These are phyloP conservation scores for Populus tremula DNA, from an alignment of 345 rosid genomes.

Conservation along the genomic window DNA sequence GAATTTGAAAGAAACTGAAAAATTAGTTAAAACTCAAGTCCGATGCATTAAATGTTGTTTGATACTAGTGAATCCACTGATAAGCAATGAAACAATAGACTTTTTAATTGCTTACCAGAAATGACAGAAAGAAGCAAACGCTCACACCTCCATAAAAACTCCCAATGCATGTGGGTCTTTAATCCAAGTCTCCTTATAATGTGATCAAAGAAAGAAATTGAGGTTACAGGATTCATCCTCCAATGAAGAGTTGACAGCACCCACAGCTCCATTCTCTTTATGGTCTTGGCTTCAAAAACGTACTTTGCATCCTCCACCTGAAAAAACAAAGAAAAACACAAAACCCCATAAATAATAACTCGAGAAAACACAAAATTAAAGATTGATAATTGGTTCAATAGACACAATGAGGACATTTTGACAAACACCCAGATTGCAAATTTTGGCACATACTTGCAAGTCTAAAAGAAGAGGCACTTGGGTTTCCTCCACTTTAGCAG, in stretches of 20 bases:
- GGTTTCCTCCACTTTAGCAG: slow-evolving; percentile 91
- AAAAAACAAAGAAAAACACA: slow-evolving; percentile 11
- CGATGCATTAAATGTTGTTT: not conserved
- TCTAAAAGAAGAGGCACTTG: slow-evolving; percentile 74
- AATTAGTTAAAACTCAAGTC: not conserved
- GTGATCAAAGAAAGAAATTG: slow-evolving; percentile 75
- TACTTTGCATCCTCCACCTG: slow-evolving; percentile 74
- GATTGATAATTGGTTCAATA: slow-evolving; percentile 4
- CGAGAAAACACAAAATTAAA: slow-evolving; percentile 12
- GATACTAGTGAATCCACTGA: not conserved
- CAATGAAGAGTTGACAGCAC: slow-evolving; percentile 74
- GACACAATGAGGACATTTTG: slow-evolving; percentile 19
- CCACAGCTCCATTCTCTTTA: slow-evolving; percentile 91
- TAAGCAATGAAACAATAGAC: slow-evolving; percentile 5
- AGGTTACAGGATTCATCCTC: slow-evolving; percentile 92
- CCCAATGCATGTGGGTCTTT: slow-evolving; percentile 49
- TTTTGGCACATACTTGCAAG: slow-evolving; percentile 58
- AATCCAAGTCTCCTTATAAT: slow-evolving; percentile 65
- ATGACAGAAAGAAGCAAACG: slow-evolving; percentile 61
- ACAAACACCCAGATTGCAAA: slow-evolving; percentile 31
- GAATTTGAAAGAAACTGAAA: slow-evolving; percentile 5
- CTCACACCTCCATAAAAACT: slow-evolving; percentile 64
- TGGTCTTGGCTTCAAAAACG: slow-evolving; percentile 76
- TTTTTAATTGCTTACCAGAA: slow-evolving; percentile 52
- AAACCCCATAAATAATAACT: not conserved